Percentiles rank a stretch among this genome's conserved stretches.
Evolutionary conservation across 495 filamentous ascomycete species (phyloP).

Genomic region (Apiosordaria backusii): DNA sequence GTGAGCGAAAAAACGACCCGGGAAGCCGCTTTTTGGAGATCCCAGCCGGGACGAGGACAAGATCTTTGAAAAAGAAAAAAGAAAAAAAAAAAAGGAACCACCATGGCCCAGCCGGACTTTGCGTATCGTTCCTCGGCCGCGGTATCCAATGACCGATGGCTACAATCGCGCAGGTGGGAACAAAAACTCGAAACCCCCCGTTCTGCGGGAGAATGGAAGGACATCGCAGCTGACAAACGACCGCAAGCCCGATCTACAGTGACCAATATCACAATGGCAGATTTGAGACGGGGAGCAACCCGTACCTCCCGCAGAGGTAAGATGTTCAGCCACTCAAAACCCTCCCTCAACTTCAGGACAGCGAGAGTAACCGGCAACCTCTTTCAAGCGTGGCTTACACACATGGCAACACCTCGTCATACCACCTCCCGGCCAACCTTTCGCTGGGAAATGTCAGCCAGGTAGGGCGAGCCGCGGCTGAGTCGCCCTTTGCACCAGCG

Average conservation of each 20-base stretch:
- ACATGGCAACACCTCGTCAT: conserved; percentile 36
- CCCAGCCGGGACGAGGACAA: conserved; percentile 18
- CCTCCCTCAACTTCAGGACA: conserved; percentile 27
- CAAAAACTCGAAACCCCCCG: conserved; percentile 26
- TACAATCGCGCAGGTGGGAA: conserved; percentile 48
- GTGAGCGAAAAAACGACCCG: conserved; percentile 8
- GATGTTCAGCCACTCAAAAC: conserved; percentile 27
- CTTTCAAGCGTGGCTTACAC: conserved; percentile 41
- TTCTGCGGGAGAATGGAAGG: conserved; percentile 18
- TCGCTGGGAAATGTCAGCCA: conserved; percentile 19
- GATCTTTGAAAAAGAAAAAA: not conserved
- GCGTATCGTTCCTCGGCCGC: conserved; percentile 38
- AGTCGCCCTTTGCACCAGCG: conserved; percentile 34
- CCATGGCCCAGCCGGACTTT: conserved; percentile 44
- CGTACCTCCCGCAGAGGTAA: conserved; percentile 47
- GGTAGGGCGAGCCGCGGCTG: conserved; percentile 28
- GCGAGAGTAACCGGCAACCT: conserved; percentile 40
- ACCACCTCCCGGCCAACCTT: conserved; percentile 34
- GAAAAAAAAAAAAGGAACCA: conserved; percentile 11
- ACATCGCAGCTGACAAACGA: conserved; percentile 31
- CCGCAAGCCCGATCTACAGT: conserved; percentile 42
- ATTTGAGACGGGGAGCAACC: conserved; percentile 36
- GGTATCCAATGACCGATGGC: conserved; percentile 45
- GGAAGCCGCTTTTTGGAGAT: conserved; percentile 14
- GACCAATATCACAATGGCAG: conserved; percentile 32